Conservation (phyloP, 2,329 filamentous ascomycete genomes). For the Rhinocladiella mackenziei region DNA sequence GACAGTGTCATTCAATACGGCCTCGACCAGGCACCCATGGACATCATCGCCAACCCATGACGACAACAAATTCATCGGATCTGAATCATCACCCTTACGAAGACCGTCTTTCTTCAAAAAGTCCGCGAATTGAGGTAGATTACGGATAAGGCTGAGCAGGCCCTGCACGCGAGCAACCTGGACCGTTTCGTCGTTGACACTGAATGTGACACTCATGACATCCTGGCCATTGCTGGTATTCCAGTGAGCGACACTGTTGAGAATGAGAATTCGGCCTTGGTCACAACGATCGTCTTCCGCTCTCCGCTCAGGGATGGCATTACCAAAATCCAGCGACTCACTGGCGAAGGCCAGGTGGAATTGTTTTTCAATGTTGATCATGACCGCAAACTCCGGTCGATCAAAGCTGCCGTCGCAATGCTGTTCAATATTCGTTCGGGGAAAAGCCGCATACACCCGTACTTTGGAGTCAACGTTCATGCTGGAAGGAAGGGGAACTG, state of each 20-base stretch:
- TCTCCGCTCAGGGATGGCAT: slow-evolving; percentile 22
- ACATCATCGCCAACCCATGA: slow-evolving; percentile 25
- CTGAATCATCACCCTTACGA: slow-evolving; percentile 15
- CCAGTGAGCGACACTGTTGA: slow-evolving; percentile 31
- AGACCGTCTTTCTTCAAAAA: slow-evolving; percentile 18
- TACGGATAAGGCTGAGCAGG: slow-evolving; percentile 16
- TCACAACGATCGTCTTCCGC: slow-evolving; percentile 24
- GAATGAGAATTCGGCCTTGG: slow-evolving; percentile 27
- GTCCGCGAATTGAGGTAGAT: slow-evolving; percentile 22
- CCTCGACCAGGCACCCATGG: slow-evolving; percentile 21
- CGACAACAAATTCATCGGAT: slow-evolving; percentile 17
- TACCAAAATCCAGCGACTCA: slow-evolving; percentile 27
- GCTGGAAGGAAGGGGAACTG: slow-evolving; percentile 18
- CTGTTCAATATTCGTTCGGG: slow-evolving; percentile 25
- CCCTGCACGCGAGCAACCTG: slow-evolving; percentile 25
- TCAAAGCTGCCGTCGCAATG: slow-evolving; percentile 23
- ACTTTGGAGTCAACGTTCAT: slow-evolving; percentile 20
- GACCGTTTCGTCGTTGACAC: slow-evolving; percentile 28
- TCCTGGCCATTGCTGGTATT: slow-evolving; percentile 23
- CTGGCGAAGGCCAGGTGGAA: slow-evolving; percentile 29
- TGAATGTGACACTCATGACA: slow-evolving; percentile 29
- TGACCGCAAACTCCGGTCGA: slow-evolving; percentile 28
- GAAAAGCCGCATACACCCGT: slow-evolving; percentile 24
- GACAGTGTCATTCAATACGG: slow-evolving; percentile 19
- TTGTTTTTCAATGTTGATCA: slow-evolving; percentile 20